phyloP scores from a whole-genome alignment of 371 early-diverging fungal species.

The Catenaria anguillulae region DNA sequence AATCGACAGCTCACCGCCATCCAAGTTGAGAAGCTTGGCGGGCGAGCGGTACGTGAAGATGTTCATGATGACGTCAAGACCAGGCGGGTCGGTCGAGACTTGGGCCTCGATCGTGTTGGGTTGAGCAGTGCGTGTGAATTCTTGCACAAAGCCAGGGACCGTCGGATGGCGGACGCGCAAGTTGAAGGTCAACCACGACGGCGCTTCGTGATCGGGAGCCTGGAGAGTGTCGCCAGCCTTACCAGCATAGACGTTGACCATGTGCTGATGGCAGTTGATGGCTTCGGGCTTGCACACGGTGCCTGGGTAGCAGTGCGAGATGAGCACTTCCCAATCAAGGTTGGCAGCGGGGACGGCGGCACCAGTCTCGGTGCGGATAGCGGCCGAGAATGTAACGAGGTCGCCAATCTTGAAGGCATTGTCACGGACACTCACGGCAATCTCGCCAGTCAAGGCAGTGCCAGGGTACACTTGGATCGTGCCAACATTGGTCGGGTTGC shows the following conservation, averaged over 20 bases:
- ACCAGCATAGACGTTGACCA: not conserved
- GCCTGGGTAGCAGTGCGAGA: too few relatives aligned
- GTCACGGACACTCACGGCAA: not conserved
- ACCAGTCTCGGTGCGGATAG: not conserved
- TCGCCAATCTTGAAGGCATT: not conserved
- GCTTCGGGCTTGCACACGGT: not conserved
- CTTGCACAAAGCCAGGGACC: not conserved
- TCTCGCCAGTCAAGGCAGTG: too few relatives aligned
- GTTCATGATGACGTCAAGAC: not conserved
- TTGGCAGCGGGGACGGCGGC: not conserved
- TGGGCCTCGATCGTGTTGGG: not conserved
- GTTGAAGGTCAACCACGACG: not conserved
- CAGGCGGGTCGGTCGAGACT: not conserved
- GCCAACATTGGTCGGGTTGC: too few relatives aligned
- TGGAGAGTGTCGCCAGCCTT: not conserved
- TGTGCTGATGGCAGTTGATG: not conserved
- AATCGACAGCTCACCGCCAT: not conserved
- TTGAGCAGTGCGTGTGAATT: not conserved
- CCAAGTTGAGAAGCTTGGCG: not conserved
- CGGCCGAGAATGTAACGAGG: not conserved
- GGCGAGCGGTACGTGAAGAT: not conserved
- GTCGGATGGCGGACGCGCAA: not conserved
- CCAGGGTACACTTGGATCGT: too few relatives aligned
- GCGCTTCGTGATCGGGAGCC: not conserved
- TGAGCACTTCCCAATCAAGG: not conserved